These are phyloP conservation scores for Meira nashicola DNA, from an alignment of 1,284 basidiomycete species.

Conservation along the genomic window DNA sequence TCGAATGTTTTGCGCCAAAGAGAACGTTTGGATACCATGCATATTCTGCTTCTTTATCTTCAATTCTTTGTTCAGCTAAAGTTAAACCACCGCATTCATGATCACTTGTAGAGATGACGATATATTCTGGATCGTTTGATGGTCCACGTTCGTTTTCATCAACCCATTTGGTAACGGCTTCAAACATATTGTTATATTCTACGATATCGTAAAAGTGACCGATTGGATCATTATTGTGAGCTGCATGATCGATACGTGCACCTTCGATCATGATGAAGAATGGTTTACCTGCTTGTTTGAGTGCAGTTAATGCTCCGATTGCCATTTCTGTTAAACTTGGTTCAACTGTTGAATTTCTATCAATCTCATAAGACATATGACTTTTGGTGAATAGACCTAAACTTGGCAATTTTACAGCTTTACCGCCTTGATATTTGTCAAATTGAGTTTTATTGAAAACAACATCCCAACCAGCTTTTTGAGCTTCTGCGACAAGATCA, in stretches of 20 bases:
- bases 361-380: conserved; percentile 52
- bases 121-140: conserved; percentile 23
- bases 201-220: conserved; percentile 50
- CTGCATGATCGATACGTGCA: conserved; percentile 48
- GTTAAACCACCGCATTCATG: conserved; percentile 50
- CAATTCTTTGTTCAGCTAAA: conserved; percentile 28
- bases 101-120: conserved; percentile 45
- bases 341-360: conserved; percentile 45
- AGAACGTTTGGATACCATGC: conserved; percentile 44
- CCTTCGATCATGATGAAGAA: conserved; percentile 51
- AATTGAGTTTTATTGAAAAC: conserved; percentile 40
- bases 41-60: conserved; percentile 30
- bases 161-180: conserved; percentile 36
- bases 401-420: conserved; percentile 26
- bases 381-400: conserved; percentile 35
- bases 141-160: conserved; percentile 22
- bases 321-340: conserved; percentile 52
- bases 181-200: conserved; percentile 39
- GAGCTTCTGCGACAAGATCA: conserved; percentile 43
- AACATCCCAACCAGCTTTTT: conserved; percentile 33
- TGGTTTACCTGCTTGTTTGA: conserved; percentile 39
- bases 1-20: conserved; percentile 40
- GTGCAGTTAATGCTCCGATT: conserved; percentile 42
- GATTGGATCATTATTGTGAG: conserved; percentile 50
- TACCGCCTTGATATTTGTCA: conserved; percentile 28